Conservation (phyloP, 345 rosid species). For the Boechera stricta region DNA sequence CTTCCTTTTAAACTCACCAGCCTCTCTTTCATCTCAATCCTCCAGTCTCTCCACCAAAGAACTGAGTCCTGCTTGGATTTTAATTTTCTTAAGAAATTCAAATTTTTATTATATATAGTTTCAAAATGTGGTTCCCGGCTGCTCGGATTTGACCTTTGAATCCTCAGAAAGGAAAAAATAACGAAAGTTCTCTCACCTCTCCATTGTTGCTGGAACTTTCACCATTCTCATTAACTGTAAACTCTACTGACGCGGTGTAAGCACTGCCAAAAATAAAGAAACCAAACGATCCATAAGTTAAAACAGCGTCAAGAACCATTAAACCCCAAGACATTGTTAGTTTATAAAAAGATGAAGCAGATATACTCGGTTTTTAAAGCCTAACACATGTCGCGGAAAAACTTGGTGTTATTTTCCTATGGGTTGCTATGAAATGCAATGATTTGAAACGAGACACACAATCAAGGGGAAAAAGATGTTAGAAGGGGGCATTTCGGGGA, state of each 20-base stretch:
- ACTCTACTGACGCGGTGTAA: slow-evolving; percentile 65
- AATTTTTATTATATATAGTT: slow-evolving; percentile 35
- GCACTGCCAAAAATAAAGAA: slow-evolving; percentile 57
- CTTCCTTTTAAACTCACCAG: slow-evolving; percentile 3
- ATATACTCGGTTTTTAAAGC: slow-evolving; percentile 9
- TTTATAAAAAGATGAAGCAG: not conserved
- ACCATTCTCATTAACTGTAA: slow-evolving; percentile 33
- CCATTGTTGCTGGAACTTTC: slow-evolving; percentile 22
- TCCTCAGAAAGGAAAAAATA: slow-evolving; percentile 3
- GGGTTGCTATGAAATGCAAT: slow-evolving; percentile 26
- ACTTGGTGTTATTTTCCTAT: slow-evolving; percentile 17
- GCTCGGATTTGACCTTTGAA: slow-evolving; percentile 9
- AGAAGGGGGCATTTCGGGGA: slow-evolving; percentile 64
- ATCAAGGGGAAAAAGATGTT: slow-evolving; percentile 1
- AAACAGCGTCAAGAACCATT: not conserved
- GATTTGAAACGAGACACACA: slow-evolving; percentile 11
- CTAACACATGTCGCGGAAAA: not conserved
- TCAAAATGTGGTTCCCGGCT: slow-evolving; percentile 27
- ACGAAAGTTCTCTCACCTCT: slow-evolving; percentile 6
- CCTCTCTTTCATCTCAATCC: slow-evolving; percentile 33
- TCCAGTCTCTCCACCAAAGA: slow-evolving; percentile 14
- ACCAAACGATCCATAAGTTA: slow-evolving; percentile 13
- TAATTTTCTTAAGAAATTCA: slow-evolving; percentile 7
- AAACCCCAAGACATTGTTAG: not conserved
- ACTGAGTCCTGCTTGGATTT: not conserved